phyloP scores from a whole-genome alignment of 306 rosid species.

The Mimosa pudica region DNA sequence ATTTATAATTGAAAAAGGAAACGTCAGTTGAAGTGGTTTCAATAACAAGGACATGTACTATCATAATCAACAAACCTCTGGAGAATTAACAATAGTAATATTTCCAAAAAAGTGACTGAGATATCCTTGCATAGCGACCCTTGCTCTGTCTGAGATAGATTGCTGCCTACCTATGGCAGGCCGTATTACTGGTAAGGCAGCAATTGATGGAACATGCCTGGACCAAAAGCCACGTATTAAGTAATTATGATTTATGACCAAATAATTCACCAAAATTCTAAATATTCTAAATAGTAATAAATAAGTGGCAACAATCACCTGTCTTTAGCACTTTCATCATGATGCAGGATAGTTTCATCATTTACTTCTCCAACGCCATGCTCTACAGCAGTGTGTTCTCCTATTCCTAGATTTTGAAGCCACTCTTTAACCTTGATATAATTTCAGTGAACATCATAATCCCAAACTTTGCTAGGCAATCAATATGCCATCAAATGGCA shows the following conservation, averaged over 20 bases:
- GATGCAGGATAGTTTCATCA: slow-evolving; percentile 67
- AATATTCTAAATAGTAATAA: slow-evolving; percentile 5
- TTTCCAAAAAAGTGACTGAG: slow-evolving; percentile 95
- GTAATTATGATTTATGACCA: slow-evolving; percentile 38
- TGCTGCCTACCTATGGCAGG: slow-evolving; percentile 96
- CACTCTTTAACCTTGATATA: slow-evolving; percentile 99
- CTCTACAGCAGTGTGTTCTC: slow-evolving; percentile 64
- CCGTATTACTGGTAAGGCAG: slow-evolving; percentile 90
- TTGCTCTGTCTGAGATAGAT: slow-evolving; percentile 88
- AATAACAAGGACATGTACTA: slow-evolving; percentile 32
- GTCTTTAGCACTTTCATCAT: slow-evolving; percentile 71
- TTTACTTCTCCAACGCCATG: slow-evolving; percentile 75
- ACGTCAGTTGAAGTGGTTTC: neutral
- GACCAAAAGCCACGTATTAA: slow-evolving; percentile 43
- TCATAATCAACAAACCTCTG: slow-evolving; percentile 61
- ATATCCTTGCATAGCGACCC: slow-evolving; percentile 96
- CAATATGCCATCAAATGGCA: slow-evolving; percentile 42
- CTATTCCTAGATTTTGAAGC: slow-evolving; percentile 99
- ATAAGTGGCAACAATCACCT: slow-evolving; percentile 47
- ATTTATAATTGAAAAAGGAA: too few relatives aligned
- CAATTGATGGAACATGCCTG: slow-evolving; percentile 99
- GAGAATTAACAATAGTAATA: slow-evolving; percentile 86
- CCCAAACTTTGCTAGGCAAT: slow-evolving; percentile 51
- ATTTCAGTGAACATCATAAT: slow-evolving; percentile 69
- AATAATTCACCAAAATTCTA: slow-evolving; percentile 7